phyloP scores from a whole-genome alignment of 1,139 yeast genomes.

The Suhomyces terraborum region DNA sequence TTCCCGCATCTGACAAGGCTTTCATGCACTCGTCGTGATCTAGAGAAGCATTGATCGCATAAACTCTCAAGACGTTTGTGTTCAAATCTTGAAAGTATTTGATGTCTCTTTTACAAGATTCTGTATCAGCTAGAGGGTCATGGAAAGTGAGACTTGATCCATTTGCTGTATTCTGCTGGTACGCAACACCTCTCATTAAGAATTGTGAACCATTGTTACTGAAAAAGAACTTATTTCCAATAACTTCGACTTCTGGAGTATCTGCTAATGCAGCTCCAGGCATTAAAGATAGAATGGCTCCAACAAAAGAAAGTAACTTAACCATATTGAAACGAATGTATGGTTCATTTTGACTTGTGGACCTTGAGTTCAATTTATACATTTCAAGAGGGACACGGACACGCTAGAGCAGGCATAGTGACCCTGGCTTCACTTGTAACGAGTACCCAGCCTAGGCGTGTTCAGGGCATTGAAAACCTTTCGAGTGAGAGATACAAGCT shows the following conservation, averaged over 20 bases:
- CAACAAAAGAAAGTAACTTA: constrained; percentile 5
- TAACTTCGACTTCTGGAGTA: constrained; percentile 42
- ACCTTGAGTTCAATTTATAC: constrained; percentile 8
- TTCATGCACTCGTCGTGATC: constrained; percentile 91
- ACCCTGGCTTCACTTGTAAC: constrained; percentile 9
- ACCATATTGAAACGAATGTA: constrained; percentile 9
- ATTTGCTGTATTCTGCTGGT: constrained; percentile 45
- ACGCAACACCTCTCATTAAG: constrained; percentile 48
- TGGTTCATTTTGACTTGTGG: background rate
- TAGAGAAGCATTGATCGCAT: constrained; percentile 73
- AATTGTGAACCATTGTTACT: constrained; percentile 50
- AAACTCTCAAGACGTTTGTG: constrained; percentile 71
- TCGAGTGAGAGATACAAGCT: constrained; percentile 1
- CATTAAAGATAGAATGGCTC: constrained; percentile 6
- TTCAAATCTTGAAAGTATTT: constrained; percentile 74
- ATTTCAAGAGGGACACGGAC: constrained; percentile 9
- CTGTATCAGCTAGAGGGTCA: constrained; percentile 77
- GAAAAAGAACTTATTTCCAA: constrained; percentile 49
- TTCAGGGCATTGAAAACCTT: background rate
- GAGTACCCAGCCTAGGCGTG: constrained; percentile 11
- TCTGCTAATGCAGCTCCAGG: constrained; percentile 12
- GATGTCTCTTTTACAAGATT: constrained; percentile 77
- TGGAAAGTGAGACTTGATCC: constrained; percentile 48
- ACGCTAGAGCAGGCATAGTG: constrained; percentile 9
- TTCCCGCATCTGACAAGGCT: constrained; percentile 82